Base-by-base conservation (phyloP, 768 basidiomycete genomes). In the Rhodosporidiobolus sp. region DNA sequence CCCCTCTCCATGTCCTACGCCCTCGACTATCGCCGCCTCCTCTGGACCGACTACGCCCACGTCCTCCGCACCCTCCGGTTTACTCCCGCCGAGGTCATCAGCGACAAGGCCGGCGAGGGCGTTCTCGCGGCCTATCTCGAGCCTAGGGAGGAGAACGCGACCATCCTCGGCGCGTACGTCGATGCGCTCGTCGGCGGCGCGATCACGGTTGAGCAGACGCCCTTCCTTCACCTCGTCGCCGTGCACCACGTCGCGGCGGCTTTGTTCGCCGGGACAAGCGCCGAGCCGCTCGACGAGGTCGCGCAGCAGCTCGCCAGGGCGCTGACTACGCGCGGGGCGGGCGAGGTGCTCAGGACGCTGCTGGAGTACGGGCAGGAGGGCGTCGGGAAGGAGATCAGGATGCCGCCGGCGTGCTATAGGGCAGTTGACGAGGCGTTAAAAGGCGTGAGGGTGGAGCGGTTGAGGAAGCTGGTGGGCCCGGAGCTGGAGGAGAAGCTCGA, bases 11-110 rank as follows among this genome's bases (percentile, higher is more conserved):
- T 90, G 87, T 82, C 82, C 20, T 73, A 78, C 63, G 84, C 91
- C 1, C 66, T 83, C 32, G 94, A 98, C 82, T 96, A 92, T 78
- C 88, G 94, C 62, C 88, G 87, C 73, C 86, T 88, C 66, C 79
- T 97, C 8, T 96, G 91, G 90, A 87, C 84, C 67, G 94, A 95
- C 76, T 90, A 87, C 74, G 84, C 84, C 4, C 88, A 90, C 76
- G 79, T 87, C 52, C 79, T 92, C 64, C 85, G 85, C 76, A 88
- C 85, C 32, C 83, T 75, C 28, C 43, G 28, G 28, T 43, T 69
- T 56, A 0, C 34, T 8, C 26, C 50, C 32, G 30, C 17, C 61
- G 52, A 75, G 49, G 56, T 60, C 46, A 22, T 69, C 24, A 35
- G 73, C 9, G 63, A 75, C 14, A 48, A 63, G 30, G 24, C 81